Evolutionary conservation across 176 grass and related monocot genomes (phyloP).

Genomic region (Themeda triandra): DNA sequence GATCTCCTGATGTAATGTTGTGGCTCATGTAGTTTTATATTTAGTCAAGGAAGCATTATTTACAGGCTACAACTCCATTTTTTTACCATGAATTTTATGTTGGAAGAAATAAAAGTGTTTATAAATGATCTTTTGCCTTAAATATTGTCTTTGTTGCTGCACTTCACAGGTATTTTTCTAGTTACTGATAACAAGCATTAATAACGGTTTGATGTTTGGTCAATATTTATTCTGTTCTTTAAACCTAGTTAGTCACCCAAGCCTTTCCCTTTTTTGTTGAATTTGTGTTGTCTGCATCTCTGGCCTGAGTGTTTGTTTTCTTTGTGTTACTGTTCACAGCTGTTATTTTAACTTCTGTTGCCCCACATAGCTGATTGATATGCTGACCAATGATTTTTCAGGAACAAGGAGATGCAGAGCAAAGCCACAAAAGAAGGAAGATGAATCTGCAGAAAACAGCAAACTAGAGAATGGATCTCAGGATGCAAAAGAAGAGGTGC

Average conservation of each 20-base stretch:
- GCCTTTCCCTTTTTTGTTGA: constrained; percentile 7
- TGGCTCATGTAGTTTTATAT: background rate
- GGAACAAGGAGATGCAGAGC: constrained; percentile 64
- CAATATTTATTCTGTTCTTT: constrained; percentile 20
- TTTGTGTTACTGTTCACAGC: background rate
- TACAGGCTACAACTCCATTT: background rate
- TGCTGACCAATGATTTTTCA: constrained; percentile 35
- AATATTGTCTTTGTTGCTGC: constrained; percentile 7
- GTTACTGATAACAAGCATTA: constrained; percentile 12
- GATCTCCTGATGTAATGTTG: background rate
- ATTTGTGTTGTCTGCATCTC: background rate
- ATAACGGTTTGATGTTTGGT: background rate
- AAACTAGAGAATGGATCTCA: constrained; percentile 28
- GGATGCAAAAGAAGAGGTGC: constrained; percentile 1
- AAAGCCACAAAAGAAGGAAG: constrained; percentile 57
- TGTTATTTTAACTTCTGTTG: constrained; percentile 14
- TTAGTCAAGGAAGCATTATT: background rate
- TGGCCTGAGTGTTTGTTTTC: background rate
- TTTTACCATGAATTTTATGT: background rate
- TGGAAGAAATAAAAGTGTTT: background rate
- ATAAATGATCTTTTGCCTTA: background rate
- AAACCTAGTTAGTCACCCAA: background rate
- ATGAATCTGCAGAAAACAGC: constrained; percentile 31
- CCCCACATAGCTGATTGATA: constrained; percentile 4
- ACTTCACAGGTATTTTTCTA: background rate